These are phyloP conservation scores for Fusarium humuli DNA, from an alignment of 2,329 filamentous ascomycete species.

Conservation along the genomic window DNA sequence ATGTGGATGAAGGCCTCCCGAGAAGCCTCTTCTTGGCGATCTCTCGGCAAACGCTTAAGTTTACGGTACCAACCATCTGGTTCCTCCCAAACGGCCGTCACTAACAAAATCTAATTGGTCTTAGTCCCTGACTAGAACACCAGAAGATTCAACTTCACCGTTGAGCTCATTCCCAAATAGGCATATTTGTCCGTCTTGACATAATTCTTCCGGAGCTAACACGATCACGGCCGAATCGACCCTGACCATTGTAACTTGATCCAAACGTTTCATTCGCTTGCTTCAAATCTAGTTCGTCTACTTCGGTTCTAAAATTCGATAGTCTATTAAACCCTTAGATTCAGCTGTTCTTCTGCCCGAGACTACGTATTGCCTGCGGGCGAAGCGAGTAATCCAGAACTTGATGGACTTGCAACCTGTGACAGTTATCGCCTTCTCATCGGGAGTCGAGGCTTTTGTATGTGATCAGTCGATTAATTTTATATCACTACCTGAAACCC, in stretches of 20 bases:
- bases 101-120: neutral
- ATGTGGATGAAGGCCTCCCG: neutral
- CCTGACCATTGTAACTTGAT: neutral
- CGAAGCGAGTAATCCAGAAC: constrained; percentile 17
- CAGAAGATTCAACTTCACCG: neutral
- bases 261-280: neutral
- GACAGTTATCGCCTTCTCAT: neutral
- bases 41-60: neutral
- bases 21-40: neutral
- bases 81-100: neutral
- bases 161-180: neutral
- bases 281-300: neutral
- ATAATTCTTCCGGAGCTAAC: constrained; percentile 19
- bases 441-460: neutral
- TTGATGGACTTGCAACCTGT: neutral
- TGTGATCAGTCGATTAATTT: neutral
- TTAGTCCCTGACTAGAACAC: neutral
- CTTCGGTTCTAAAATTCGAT: constrained; percentile 5
- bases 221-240: neutral
- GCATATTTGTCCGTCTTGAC: constrained; percentile 6
- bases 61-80: constrained; percentile 1
- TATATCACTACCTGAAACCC: constrained; percentile 12
- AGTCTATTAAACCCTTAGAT: neutral
- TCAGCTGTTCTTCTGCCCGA: neutral
- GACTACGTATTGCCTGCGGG: neutral